Evolutionary conservation across 2,329 filamentous ascomycete genomes (phyloP), one percentile per base, ranked within the genome.

Genomic region (Venturia aucupariae): DNA sequence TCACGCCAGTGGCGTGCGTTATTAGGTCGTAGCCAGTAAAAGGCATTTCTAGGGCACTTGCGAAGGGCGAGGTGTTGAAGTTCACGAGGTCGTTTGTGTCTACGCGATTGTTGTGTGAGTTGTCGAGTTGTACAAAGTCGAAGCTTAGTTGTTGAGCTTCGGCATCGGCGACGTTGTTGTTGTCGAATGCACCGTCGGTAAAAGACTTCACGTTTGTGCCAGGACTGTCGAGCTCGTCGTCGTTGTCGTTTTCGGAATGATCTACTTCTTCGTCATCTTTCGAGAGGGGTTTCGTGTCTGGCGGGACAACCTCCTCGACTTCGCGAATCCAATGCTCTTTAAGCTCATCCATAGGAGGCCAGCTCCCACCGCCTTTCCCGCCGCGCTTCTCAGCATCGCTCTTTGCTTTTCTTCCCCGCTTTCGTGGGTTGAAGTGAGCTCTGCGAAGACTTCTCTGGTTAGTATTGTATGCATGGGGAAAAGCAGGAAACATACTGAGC

Each of bases 381-480:
- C 84, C 84, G 60, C 84, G 78, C 69, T 82, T 81, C 73, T 86
- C 82, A 67, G 82, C 82, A 65, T 82, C 81, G n/a, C 15, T 46
- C 71, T 84, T 84, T 59, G 81, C 80, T 69, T 78, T 78, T 60
- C 83, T 76, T 10, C 83, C 84, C 27, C 82, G 78, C 72, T 84
- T 83, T 68, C 83, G 81, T 1, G 84, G 87, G 72, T 89, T 90
- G 80, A 97, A 97, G 74, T 97, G 93, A 0, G 89, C 88, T 61
- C 93, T 86, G 51, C 92, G 84, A 10, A 97, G 82, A 73, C 64
- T 65, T n/a, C 8, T 22, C 19, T n/a, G 27, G 57, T 65, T n/a
- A 62, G 64, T 22, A 19, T 13, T 1, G 44, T 22, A 13, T 61
- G 4, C 27, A 19, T 27, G 38, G 8, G 19, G 22, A 39, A 22